Evolutionary conservation across 116 monocot genomes (phyloP), one percentile per base, ranked within the genome.

Genomic region (Dioscorea cayenensis): DNA sequence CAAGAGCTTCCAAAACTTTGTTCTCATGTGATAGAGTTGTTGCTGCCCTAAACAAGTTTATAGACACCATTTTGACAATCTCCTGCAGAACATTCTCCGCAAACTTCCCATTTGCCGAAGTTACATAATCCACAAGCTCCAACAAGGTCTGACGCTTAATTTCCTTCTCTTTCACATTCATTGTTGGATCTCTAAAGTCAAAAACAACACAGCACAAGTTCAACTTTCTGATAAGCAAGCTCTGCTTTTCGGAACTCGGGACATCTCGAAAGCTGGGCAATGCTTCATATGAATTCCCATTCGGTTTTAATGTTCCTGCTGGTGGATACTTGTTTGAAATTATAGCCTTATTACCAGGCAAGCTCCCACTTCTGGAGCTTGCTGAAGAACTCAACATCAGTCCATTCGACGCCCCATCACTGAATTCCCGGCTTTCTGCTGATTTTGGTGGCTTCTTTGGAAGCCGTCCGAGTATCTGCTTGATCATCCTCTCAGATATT

Each of bases 371-470:
- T 76, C 77, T 80, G 14, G 77, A 69, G n/a, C 68, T 69, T 28
- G 64, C 52, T 2, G 83, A 75, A 61, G 73, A 38, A 73, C 73
- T 76, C 29, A 67, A 32, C 25, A 43, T 52, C 17, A 64, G 70
- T 65, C 52, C 38, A 50, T 25, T 48, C 0, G 63, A n/a, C 17
- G 68, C 35, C 38, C 74, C 55, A 18, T 35, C 66, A 72, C 61
- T 61, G 2, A 43, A 32, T 68, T 77, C 83, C 28, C 64, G 68
- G 48, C 51, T 76, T 28, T 86, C 86, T 0, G 63, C 64, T 9
- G 80, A 83, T 38, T 83, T 86, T 65, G 83, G 72, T n/a, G 75
- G 75, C 74, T 86, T 86, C 69, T 77, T 66, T 22, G 85, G 85
- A 29, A 85, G 72, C 69, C 86, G 77, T 17, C 83, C 83, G 18